Percentiles rank a stretch among this genome's conserved stretches.
Evolutionary conservation across 139 green algal species (phyloP).

Genomic region (Tetraselmis chui): DNA sequence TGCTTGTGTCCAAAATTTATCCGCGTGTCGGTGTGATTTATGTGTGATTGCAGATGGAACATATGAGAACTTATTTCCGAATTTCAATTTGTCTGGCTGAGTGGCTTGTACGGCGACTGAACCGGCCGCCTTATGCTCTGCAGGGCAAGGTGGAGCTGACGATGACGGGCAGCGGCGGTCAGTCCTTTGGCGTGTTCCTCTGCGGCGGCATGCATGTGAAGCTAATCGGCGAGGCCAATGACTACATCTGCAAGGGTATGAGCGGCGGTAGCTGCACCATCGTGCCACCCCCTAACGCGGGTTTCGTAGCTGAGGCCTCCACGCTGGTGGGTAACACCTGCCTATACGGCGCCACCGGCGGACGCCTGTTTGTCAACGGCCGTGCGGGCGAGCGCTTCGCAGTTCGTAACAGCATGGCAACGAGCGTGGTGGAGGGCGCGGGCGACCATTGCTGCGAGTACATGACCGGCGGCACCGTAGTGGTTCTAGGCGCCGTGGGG

Average conservation of each 20-base stretch:
- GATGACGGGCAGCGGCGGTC: slow-evolving; percentile 62
- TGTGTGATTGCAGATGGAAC: too few relatives aligned
- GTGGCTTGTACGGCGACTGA: too few relatives aligned
- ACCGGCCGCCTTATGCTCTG: too few relatives aligned
- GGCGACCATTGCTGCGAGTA: slow-evolving; percentile 99
- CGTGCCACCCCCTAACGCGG: slow-evolving; percentile 56
- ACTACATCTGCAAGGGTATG: slow-evolving; percentile 99
- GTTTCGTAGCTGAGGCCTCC: slow-evolving; percentile 53
- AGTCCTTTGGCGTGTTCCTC: slow-evolving; percentile 87
- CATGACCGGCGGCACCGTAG: slow-evolving; percentile 81
- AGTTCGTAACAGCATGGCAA: slow-evolving; percentile 87
- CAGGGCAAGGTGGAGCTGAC: slow-evolving; percentile 76
- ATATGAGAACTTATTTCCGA: too few relatives aligned
- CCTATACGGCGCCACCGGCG: slow-evolving; percentile 95
- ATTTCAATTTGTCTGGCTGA: too few relatives aligned
- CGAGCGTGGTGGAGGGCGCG: slow-evolving; percentile 90
- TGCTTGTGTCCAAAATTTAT: too few relatives aligned
- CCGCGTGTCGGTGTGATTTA: too few relatives aligned
- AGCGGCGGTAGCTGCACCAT: slow-evolving; percentile 89
- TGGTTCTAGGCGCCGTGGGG: slow-evolving; percentile 62
- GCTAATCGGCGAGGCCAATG: slow-evolving; percentile 94
- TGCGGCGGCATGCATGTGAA: slow-evolving; percentile 46
- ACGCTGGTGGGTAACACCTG: slow-evolving; percentile 96
- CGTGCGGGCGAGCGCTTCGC: slow-evolving; percentile 71
- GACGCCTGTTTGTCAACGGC: slow-evolving; percentile 87